Evolutionary conservation across 306 rosid genomes (phyloP), one percentile per base, ranked within the genome.

Genomic region (Glycine latifolia): DNA sequence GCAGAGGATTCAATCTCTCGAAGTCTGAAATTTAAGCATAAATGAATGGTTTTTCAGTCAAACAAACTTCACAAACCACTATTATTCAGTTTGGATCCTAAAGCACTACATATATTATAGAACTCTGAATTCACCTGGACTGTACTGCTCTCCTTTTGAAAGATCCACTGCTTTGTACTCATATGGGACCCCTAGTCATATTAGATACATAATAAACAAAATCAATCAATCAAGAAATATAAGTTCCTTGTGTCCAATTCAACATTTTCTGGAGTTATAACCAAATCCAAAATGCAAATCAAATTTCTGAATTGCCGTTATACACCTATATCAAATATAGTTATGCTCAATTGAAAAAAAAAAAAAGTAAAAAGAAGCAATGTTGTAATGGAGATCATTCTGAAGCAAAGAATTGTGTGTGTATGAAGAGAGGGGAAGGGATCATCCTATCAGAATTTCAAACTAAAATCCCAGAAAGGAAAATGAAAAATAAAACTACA

Each of bases 1-100:
- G 84, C 14, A 89, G 85, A 79, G 88, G 88, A 63, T 87, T 89
- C 75, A 86, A 48, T 47, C 84, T 81, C 86, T 84, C 87, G 52
- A 87, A 89, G 14, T 85, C 88, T 87, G 87, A 84, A 87, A 73
- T 86, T 73, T 33, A 46, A 75, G 71, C 61, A 78, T 41, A 73
- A 55, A 39, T 48, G 17, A 53, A 78, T 7, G 4, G 0, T 35
- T 63, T 35, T 81, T 50, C 33, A 62, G 47, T 73, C 59, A 81
- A 47, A 70, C 2, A 62, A 20, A 33, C 37, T 63, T 69, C 8
- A 14, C 44, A 1, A 67, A 26, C 11, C 48, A 37, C 7, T 6
- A 17, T 47, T 69, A 10, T 46, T 46, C 49, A n/a, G 6, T 50
- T 3, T 62, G 47, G 26, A 20, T 15, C 39, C 55, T 3, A 58